Percentiles rank a stretch among this genome's conserved stretches.
Evolutionary conservation across 2,329 filamentous ascomycete genomes (phyloP).

Genomic region (Fusarium globosum): DNA sequence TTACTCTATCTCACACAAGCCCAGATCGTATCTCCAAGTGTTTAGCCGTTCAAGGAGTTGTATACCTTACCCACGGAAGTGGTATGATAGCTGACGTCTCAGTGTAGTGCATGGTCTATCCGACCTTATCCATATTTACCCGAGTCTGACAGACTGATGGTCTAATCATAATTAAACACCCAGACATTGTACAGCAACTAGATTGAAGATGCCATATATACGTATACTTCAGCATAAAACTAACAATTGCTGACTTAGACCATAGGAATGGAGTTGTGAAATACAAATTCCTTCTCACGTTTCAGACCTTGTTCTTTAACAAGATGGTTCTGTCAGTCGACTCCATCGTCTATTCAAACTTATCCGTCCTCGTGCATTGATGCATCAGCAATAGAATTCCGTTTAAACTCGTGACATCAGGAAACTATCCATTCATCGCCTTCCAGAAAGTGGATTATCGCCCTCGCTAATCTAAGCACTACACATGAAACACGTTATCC

Average conservation of each 20-base stretch:
- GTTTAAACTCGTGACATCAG: background rate
- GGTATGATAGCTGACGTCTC: background rate
- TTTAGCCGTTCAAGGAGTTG: background rate
- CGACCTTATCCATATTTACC: background rate
- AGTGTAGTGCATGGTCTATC: background rate
- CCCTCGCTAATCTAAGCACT: background rate
- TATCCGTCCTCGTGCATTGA: background rate
- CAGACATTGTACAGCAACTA: accelerated
- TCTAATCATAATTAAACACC: accelerated
- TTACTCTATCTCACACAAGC: too few species aligned
- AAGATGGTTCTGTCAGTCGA: accelerated
- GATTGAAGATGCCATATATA: background rate
- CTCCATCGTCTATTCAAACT: background rate
- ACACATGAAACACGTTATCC: background rate
- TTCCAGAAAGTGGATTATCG: accelerated
- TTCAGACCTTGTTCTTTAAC: accelerated
- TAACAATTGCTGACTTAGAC: background rate
- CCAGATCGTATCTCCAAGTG: too few species aligned
- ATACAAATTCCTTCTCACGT: background rate
- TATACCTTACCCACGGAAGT: background rate
- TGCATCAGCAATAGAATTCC: background rate
- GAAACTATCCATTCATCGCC: too few species aligned
- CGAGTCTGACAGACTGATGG: background rate
- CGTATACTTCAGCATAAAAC: background rate
- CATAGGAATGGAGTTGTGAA: background rate